A percentile compares a stretch with the other conserved stretches of the same genome.
These are phyloP conservation scores for Postia placenta DNA, from an alignment of 768 basidiomycete genomes.

Conservation along the genomic window DNA sequence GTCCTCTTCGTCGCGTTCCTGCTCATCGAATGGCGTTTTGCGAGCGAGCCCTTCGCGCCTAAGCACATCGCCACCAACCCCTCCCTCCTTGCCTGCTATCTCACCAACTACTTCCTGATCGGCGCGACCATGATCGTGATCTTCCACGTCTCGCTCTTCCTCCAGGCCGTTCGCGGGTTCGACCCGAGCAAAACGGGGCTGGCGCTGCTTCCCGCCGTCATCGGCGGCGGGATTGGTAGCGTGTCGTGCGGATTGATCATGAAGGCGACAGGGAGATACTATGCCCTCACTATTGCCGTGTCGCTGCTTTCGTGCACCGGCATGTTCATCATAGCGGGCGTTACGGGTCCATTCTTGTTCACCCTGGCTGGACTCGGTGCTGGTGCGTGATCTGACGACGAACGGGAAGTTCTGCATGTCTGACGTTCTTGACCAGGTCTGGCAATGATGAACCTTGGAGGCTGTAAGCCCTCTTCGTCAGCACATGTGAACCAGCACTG, in stretches of 20 bases:
- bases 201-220: conserved; percentile 43
- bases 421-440: conserved; percentile 11
- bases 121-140: conserved; percentile 38
- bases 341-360: conserved; percentile 33
- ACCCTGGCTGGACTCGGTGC: conserved; percentile 33
- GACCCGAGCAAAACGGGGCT: conserved; percentile 45
- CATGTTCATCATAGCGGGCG: conserved; percentile 29
- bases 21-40: conserved; percentile 41
- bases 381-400: conserved; percentile 27
- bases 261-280: conserved; percentile 54
- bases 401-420: neutral
- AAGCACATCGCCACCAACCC: conserved; percentile 44
- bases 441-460: conserved; percentile 15
- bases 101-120: conserved; percentile 54
- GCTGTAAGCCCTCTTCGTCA: conserved; percentile 10
- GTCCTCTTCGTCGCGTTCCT: conserved; percentile 28
- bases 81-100: conserved; percentile 46
- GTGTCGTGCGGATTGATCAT: conserved; percentile 47
- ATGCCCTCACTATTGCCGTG: conserved; percentile 39
- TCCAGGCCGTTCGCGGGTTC: conserved; percentile 49
- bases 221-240: conserved; percentile 43
- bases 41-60: conserved; percentile 57
- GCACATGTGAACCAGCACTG: conserved; percentile 12
- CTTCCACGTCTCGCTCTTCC: conserved; percentile 50
- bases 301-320: conserved; percentile 36